Evolutionary conservation across 306 rosid genomes (phyloP).

Genomic region (Acmispon strigosus): DNA sequence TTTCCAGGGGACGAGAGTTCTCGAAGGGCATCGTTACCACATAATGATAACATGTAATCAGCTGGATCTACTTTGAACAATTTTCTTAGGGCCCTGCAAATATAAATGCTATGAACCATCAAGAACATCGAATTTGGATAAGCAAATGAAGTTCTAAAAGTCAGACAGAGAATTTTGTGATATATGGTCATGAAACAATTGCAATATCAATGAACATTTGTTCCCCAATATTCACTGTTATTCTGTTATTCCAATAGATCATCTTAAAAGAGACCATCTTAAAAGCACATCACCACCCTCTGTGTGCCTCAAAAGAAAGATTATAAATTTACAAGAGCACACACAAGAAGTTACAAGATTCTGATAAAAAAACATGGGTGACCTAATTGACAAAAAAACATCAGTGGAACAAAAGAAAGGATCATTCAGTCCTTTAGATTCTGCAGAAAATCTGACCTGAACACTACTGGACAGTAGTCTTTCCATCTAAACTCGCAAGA

Average conservation of each 20-base stretch:
- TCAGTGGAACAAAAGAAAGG: no score
- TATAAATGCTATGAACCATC: conserved; percentile 15
- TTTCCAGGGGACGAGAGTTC: conserved; percentile 99
- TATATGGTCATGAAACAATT: neutral
- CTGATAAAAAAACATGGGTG: conserved; percentile 1
- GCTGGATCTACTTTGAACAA: conserved; percentile 96
- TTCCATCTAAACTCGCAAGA: conserved; percentile 92
- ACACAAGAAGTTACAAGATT: neutral
- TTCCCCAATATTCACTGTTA: neutral
- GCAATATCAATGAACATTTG: neutral
- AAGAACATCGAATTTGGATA: neutral
- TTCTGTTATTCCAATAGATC: neutral
- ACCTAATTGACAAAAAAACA: neutral
- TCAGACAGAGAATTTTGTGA: neutral
- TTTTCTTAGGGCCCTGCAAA: conserved; percentile 86
- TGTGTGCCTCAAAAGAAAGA: neutral
- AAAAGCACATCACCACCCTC: neutral
- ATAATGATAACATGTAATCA: conserved; percentile 93
- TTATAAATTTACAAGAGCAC: neutral
- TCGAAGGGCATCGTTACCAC: conserved; percentile 93
- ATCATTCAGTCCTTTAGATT: neutral
- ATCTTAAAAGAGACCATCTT: neutral
- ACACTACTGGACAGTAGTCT: conserved; percentile 96
- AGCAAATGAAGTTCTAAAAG: neutral
- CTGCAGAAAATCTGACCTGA: conserved; percentile 51